Evolutionary conservation across 805 yeast genomes (phyloP).

Genomic region (Spencermartinsiella europaea): DNA sequence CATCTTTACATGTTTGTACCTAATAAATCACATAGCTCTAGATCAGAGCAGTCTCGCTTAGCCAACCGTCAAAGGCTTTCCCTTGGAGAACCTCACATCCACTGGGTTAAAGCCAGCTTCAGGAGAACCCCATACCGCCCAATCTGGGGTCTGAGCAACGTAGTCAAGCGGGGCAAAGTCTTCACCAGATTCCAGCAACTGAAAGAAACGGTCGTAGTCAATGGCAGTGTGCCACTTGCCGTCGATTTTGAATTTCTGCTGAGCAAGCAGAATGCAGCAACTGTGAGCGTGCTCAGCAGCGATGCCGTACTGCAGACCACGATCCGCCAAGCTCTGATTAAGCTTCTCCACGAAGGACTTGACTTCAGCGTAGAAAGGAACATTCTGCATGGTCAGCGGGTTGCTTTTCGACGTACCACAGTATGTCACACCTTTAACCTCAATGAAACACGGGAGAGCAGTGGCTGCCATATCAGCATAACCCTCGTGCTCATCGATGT

Average conservation of each 20-base stretch:
- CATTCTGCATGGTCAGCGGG: slow-evolving; percentile 90
- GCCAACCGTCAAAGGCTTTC: too few species aligned
- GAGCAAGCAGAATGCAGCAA: slow-evolving; percentile 84
- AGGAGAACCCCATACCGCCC: slow-evolving; percentile 87
- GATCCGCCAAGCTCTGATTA: slow-evolving; percentile 52
- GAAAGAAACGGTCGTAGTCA: slow-evolving; percentile 71
- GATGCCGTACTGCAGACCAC: slow-evolving; percentile 70
- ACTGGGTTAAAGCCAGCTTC: slow-evolving; percentile 88
- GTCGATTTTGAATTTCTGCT: slow-evolving; percentile 60
- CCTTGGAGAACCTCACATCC: slow-evolving; percentile 60
- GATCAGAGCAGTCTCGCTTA: too few species aligned
- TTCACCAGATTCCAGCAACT: slow-evolving; percentile 58
- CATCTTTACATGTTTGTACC: too few species aligned
- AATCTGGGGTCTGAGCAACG: slow-evolving; percentile 71
- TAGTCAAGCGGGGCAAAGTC: slow-evolving; percentile 78
- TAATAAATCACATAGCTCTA: too few species aligned
- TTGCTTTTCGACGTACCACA: slow-evolving; percentile 92
- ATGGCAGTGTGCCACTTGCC: slow-evolving; percentile 87
- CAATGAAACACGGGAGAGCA: slow-evolving; percentile 82
- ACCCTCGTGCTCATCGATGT: slow-evolving; percentile 71
- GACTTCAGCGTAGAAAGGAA: slow-evolving; percentile 91
- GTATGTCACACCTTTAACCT: slow-evolving; percentile 91
- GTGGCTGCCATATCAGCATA: slow-evolving; percentile 83
- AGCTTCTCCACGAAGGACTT: slow-evolving; percentile 63
- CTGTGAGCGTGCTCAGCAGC: slow-evolving; percentile 97